Evolutionary conservation across 495 filamentous ascomycete genomes (phyloP).

Genomic region (Parmelia sp.): DNA sequence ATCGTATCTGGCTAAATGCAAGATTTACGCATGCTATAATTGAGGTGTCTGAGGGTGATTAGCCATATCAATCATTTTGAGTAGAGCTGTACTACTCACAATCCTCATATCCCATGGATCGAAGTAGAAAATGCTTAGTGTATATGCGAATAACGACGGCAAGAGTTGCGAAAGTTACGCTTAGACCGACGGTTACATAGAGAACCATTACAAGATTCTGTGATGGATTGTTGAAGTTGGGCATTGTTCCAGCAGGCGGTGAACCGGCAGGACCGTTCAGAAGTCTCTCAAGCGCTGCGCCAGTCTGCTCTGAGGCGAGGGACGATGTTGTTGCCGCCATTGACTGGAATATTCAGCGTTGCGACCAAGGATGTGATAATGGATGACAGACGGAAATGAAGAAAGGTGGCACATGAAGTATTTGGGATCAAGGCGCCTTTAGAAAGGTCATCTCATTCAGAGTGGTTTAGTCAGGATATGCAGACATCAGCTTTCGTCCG

Average conservation of each 20-base stretch:
- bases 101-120: slow-evolving; percentile 4
- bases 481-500: background rate
- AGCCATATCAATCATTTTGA: background rate
- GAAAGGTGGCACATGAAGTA: background rate
- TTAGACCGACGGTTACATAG: background rate
- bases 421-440: background rate
- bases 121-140: slow-evolving; percentile 8
- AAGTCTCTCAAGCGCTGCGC: background rate
- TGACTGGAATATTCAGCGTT: background rate
- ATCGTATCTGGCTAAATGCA: background rate
- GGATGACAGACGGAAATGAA: background rate
- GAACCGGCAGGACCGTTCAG: background rate
- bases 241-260: background rate
- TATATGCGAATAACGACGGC: slow-evolving; percentile 11
- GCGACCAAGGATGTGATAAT: background rate
- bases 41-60: background rate
- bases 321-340: background rate
- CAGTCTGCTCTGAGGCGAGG: background rate
- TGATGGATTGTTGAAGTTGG: background rate
- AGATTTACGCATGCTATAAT: slow-evolving; percentile 1
- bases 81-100: background rate
- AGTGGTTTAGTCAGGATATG: background rate
- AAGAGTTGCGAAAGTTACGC: background rate
- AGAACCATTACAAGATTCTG: no score
- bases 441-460: background rate